Conservation (phyloP, 2,329 filamentous ascomycete species). For the Colletotrichum sp. region DNA sequence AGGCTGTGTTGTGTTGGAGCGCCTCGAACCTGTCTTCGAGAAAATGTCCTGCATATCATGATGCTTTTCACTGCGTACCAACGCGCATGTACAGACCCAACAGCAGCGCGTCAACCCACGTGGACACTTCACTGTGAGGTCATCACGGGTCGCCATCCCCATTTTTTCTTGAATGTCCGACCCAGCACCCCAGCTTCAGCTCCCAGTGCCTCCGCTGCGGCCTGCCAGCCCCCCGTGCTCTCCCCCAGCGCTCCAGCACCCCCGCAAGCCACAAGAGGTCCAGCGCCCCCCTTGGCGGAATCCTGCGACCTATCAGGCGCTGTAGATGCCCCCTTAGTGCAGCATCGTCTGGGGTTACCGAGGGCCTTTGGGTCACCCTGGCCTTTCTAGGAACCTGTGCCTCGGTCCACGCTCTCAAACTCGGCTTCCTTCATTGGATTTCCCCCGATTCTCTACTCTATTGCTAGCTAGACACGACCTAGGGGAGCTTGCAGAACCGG, state of each 20-base stretch:
- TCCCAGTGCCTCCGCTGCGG: background rate
- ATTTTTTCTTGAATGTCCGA: conserved; percentile 6
- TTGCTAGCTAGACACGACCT: background rate
- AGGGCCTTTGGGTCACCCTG: conserved; percentile 15
- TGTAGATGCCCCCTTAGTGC: background rate
- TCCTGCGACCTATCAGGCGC: conserved; percentile 1
- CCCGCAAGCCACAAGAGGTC: conserved; percentile 11
- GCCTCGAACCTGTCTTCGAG: background rate
- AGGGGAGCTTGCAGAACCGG: background rate
- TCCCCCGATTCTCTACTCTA: background rate
- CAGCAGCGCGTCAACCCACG: background rate
- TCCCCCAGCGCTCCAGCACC: background rate
- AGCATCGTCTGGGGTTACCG: conserved; percentile 17
- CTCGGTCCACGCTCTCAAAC: conserved; percentile 18
- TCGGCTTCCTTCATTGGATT: conserved; percentile 9
- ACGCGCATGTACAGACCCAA: background rate
- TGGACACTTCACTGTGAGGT: conserved; percentile 15
- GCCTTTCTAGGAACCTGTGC: conserved; percentile 4
- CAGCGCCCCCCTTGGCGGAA: conserved; percentile 4
- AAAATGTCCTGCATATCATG: background rate
- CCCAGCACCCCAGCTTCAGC: conserved; percentile 15
- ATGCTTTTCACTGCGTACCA: background rate
- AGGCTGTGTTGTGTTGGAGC: background rate
- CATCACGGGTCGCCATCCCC: conserved; percentile 11
- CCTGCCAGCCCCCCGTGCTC: background rate